These are phyloP conservation scores for Fusarium sp. DNA, from an alignment of 2,329 filamentous ascomycete species.

Conservation along the genomic window DNA sequence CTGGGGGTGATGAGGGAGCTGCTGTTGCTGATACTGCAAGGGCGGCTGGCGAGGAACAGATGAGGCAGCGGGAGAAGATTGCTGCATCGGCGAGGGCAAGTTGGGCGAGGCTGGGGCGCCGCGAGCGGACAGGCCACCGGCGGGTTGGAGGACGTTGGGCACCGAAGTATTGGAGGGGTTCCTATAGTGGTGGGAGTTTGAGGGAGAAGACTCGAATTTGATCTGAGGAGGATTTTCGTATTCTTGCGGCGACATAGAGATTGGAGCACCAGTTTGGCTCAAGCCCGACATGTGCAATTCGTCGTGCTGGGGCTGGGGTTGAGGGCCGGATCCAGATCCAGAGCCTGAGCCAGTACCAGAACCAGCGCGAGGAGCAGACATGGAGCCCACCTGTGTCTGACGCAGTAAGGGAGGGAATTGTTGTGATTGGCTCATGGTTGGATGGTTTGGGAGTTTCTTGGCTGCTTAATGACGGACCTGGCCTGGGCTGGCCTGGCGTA, in stretches of 20 bases:
- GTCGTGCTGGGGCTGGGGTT: constrained; percentile 56
- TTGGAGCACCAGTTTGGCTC: constrained; percentile 50
- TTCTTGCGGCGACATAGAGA: constrained; percentile 60
- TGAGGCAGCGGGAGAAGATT: constrained; percentile 52
- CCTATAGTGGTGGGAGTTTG: constrained; percentile 58
- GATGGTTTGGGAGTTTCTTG: constrained; percentile 28
- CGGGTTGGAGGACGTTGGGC: constrained; percentile 70
- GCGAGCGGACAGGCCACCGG: constrained; percentile 56
- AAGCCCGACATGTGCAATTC: constrained; percentile 67
- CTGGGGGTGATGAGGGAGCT: constrained; percentile 51
- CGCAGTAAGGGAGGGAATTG: constrained; percentile 51
- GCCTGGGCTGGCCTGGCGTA: constrained; percentile 22
- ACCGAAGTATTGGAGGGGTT: constrained; percentile 59
- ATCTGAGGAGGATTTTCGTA: constrained; percentile 66
- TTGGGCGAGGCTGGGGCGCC: constrained; percentile 56
- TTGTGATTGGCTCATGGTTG: constrained; percentile 58
- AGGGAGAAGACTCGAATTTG: constrained; percentile 61
- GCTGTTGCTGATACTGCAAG: constrained; percentile 49
- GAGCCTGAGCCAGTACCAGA: constrained; percentile 23
- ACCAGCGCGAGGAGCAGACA: constrained; percentile 33
- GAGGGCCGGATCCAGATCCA: constrained; percentile 40
- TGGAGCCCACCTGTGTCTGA: constrained; percentile 45
- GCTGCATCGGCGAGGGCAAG: constrained; percentile 60
- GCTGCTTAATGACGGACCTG: constrained; percentile 30
- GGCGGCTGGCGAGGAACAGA: constrained; percentile 53